Evolutionary conservation across 257 asterid species (phyloP), one percentile per base, ranked within the genome.

Genomic region (Salvia miltiorrhiza): DNA sequence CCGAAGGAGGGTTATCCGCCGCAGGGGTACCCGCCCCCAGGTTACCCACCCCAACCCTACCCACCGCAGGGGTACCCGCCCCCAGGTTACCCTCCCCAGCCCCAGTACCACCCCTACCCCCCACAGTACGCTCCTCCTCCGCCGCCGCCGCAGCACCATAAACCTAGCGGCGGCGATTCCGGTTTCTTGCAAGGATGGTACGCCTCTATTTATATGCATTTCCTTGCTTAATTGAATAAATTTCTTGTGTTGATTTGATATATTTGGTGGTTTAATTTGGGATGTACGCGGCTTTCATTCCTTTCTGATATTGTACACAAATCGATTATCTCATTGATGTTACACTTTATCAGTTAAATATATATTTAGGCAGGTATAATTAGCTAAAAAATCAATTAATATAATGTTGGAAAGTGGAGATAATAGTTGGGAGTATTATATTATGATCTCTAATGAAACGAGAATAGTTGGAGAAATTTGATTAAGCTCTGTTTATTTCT

Each of bases 101-200:
- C 75, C 17, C 75, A 12, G 9, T 20, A 35, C 20, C 73, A 81
- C 6, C 90, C 88, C 17, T 20, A 35, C 26, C 76, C 84, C 14
- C 90, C 88, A 13, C 94, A 63, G 16, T 54, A 41, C 63, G 33
- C 49, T 20, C 67, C 67, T 6, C 35, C 35, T 2, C 53, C 60
- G 20, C 37, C 59, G 13, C 73, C 83, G 0, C 90, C 90, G 10
- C 39, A 77, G 6, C 81, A 79, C 24, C 79, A 84, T 4, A 67
- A 72, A 28, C 72, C 81, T 35, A 52, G 47, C 61, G n/a, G 72
- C 30, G 41, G 55, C 2, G 39, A 41, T 49, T 49, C 74, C 33
- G 89, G 87, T 16, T 23, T 77, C 55, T 12, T 87, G 78, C 81
- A 83, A 79, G 95, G 95, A 82, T 85, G 91, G 95, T 87, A 66